Evolutionary conservation across 371 early-diverging fungal species (phyloP), one percentile per base, ranked within the genome.

Genomic region (Amoeboaphelidium protococcarum): DNA sequence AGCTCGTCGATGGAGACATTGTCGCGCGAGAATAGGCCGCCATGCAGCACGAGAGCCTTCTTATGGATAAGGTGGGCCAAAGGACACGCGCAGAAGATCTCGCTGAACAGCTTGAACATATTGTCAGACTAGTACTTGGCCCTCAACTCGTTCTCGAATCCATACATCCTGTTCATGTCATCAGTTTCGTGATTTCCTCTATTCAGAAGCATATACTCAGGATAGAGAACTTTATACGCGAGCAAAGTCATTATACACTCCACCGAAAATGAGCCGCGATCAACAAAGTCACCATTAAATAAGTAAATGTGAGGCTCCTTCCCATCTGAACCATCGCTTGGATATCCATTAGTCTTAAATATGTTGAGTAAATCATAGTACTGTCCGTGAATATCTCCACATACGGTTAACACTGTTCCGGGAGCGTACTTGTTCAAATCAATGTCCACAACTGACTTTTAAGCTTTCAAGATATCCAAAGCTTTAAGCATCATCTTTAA

Each of bases 371-470:
- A 72, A 50, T 96, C 97, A 58, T 94, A 96, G 63, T 74, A 99
- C 72, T 98, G 97, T 3, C 97, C 99, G 57, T 99, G 99, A 22
- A 90, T 88, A 60, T 99, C 99, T 46, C 99, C 99, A 63, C 96
- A 95, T 3, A 96, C 81, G 1, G 86, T 91, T 26, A 92, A 42
- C 48, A 67, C 73, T 16, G 10, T 16, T 16, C 37, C 37, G 16
- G 37, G 37, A 45, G 67, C 63, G 50, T 69, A 74, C 13, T 60
- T 60, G 13, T 88, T 84, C 4, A 92, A 73, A 0, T 58, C 53
- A 24, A 91, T 68, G 53, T 91, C 87, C 23, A 89, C 77, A 47
- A 95, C 64, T 20, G 84, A 72, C 2, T 81, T 74, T 24, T 69
- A 61, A 44, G 70, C 61, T 48, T 72, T 59, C 60, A 92, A 75